A percentile compares a stretch with the other conserved stretches of the same genome.
These are phyloP conservation scores for Ophiostoma triangulosporum DNA, from an alignment of 2,329 filamentous ascomycete species.

Conservation along the genomic window DNA sequence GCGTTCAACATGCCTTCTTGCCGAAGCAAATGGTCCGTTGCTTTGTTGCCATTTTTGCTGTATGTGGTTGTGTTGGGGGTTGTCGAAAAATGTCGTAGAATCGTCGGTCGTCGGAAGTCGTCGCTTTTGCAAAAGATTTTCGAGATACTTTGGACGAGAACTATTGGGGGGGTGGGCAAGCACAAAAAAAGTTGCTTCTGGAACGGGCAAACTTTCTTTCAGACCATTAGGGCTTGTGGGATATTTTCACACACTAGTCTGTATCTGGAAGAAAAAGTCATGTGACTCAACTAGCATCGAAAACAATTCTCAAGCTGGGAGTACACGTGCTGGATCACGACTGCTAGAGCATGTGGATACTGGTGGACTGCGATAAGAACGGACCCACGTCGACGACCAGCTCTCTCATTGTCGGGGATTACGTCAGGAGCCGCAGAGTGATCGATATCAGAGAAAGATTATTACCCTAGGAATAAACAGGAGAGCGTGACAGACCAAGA, in stretches of 20 bases:
- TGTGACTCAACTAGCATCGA: not conserved
- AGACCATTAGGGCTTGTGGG: slow-evolving; percentile 12
- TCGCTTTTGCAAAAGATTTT: slow-evolving; percentile 8
- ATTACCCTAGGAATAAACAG: too few species aligned
- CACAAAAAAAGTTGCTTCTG: slow-evolving; percentile 5
- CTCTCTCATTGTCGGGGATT: not conserved
- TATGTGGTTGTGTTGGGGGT: slow-evolving; percentile 7
- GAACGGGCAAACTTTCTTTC: slow-evolving; percentile 5
- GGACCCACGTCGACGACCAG: not conserved
- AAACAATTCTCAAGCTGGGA: not conserved
- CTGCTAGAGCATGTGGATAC: not conserved
- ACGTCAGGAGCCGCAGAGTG: too few species aligned
- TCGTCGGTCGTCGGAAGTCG: slow-evolving; percentile 2
- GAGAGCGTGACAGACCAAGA: too few species aligned
- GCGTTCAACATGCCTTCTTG: slow-evolving; percentile 48
- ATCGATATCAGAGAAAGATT: too few species aligned
- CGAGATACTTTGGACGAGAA: not conserved
- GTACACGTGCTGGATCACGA: not conserved
- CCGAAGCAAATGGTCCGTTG: slow-evolving; percentile 96
- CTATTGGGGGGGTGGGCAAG: not conserved
- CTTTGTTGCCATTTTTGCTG: slow-evolving; percentile 57
- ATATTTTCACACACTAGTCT: slow-evolving; percentile 11
- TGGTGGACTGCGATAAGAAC: not conserved
- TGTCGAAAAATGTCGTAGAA: slow-evolving; percentile 3
- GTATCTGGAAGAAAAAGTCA: not conserved